phyloP scores from a whole-genome alignment of 306 rosid species.

The Begonia fuchsioides region DNA sequence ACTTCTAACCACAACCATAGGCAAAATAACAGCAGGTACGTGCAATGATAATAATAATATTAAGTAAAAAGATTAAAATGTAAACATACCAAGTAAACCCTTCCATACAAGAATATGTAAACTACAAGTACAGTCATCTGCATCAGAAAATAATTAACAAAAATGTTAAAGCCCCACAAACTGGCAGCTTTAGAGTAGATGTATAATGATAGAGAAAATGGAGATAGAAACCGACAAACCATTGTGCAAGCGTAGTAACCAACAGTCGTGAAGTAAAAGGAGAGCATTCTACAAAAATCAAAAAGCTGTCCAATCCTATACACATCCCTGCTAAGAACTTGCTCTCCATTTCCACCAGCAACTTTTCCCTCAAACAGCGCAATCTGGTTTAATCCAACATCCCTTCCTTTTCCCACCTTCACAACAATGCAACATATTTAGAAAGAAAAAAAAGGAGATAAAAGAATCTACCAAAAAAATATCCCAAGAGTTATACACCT shows the following conservation, averaged over 20 bases:
- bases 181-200: slow-evolving; percentile 1
- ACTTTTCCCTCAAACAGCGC: no score
- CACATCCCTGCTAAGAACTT: slow-evolving; percentile 89
- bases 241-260: slow-evolving; percentile 91
- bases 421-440: slow-evolving; percentile 7
- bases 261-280: slow-evolving; percentile 89
- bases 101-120: slow-evolving; percentile 79
- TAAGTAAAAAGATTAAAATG: slow-evolving; percentile 3
- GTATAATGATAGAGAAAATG: neutral
- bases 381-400: no score
- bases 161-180: slow-evolving; percentile 5
- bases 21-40: no score
- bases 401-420: slow-evolving; percentile 99
- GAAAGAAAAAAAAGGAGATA: neutral
- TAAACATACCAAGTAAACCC: slow-evolving; percentile 74
- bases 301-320: slow-evolving; percentile 87
- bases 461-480: slow-evolving; percentile 11
- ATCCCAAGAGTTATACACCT: slow-evolving; percentile 35
- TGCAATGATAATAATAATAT: no score
- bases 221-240: slow-evolving; percentile 26
- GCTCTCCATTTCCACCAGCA: no score
- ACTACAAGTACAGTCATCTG: slow-evolving; percentile 97
- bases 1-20: no score
- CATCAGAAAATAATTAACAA: slow-evolving; percentile 14
- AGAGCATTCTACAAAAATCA: slow-evolving; percentile 95